phyloP scores from a whole-genome alignment of 2,329 filamentous ascomycete species.

The Fragosphaeria purpurea region DNA sequence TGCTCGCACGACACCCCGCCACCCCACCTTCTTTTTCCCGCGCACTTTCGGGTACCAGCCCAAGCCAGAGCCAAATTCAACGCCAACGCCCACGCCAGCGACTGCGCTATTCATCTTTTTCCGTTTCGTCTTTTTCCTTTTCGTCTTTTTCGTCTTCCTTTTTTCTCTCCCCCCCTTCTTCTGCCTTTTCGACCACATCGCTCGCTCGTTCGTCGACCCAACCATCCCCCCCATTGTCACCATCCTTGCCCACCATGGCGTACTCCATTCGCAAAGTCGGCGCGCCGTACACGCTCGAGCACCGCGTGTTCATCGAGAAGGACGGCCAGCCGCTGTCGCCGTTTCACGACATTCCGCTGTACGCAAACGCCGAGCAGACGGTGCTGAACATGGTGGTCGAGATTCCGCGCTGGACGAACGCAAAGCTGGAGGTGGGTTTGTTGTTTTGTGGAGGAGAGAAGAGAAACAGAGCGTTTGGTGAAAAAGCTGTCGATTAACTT shows the following conservation, averaged over 20 bases:
- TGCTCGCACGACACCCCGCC: no score
- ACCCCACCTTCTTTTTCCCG: no score
- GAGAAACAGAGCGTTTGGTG: constrained; percentile 25
- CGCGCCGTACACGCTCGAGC: constrained; percentile 85
- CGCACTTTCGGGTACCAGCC: no score
- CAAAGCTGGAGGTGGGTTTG: constrained; percentile 78
- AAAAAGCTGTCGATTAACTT: constrained; percentile 1
- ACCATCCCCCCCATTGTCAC: constrained; percentile 7
- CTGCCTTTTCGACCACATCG: constrained; percentile 16
- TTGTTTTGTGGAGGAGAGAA: no score
- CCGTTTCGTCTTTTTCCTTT: background rate
- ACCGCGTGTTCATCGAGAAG: constrained; percentile 96
- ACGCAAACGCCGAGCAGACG: constrained; percentile 91
- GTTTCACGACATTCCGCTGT: constrained; percentile 98
- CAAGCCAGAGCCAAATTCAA: no score
- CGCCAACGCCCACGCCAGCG: no score
- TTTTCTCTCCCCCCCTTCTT: background rate
- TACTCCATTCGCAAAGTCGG: constrained; percentile 83
- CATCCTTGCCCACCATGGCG: constrained; percentile 34
- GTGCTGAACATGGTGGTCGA: constrained; percentile 99
- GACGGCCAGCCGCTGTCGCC: constrained; percentile 89
- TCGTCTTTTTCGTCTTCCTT: background rate
- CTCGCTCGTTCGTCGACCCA: no score
- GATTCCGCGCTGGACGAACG: constrained; percentile 99
- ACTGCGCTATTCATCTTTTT: no score